Evolutionary conservation across 1,284 basidiomycete species (phyloP).

Genomic region (Hymenochaete sp.): DNA sequence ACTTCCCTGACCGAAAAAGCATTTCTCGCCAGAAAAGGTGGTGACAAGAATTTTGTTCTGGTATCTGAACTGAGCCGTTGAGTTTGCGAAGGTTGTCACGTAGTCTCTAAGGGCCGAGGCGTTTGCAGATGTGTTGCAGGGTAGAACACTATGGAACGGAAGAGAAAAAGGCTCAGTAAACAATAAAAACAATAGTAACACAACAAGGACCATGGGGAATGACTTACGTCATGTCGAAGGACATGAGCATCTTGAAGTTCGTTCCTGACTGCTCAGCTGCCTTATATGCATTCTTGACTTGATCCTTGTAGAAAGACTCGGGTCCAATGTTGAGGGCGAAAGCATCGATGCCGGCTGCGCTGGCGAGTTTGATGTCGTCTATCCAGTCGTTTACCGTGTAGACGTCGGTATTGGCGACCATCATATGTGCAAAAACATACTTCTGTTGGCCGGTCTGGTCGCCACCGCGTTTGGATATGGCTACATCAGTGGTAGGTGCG

Average conservation of each 20-base stretch:
- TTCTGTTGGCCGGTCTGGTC: conserved; percentile 29
- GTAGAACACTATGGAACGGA: conserved; percentile 37
- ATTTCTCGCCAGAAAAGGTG: conserved; percentile 73
- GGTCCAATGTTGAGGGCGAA: conserved; percentile 61
- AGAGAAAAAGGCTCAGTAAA: conserved; percentile 8
- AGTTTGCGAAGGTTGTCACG: conserved; percentile 46
- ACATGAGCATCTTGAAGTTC: conserved; percentile 71
- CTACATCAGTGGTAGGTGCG: no score
- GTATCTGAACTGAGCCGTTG: conserved; percentile 59
- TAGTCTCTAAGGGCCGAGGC: conserved; percentile 49
- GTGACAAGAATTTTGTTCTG: conserved; percentile 57
- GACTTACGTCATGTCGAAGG: conserved; percentile 65
- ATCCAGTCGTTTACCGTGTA: conserved; percentile 53
- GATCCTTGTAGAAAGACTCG: conserved; percentile 57
- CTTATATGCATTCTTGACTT: conserved; percentile 58
- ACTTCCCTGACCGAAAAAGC: conserved; percentile 55
- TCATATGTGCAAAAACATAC: conserved; percentile 57
- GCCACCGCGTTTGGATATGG: conserved; percentile 1
- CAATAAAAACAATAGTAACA: background rate
- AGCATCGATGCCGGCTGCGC: conserved; percentile 52
- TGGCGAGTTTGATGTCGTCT: conserved; percentile 48
- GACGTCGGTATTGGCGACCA: conserved; percentile 60
- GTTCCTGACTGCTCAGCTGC: conserved; percentile 47
- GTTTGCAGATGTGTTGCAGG: conserved; percentile 47
- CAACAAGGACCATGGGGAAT: background rate